Conservation (phyloP, 2,329 filamentous ascomycete species). For the Neofusicoccum laricinum region DNA sequence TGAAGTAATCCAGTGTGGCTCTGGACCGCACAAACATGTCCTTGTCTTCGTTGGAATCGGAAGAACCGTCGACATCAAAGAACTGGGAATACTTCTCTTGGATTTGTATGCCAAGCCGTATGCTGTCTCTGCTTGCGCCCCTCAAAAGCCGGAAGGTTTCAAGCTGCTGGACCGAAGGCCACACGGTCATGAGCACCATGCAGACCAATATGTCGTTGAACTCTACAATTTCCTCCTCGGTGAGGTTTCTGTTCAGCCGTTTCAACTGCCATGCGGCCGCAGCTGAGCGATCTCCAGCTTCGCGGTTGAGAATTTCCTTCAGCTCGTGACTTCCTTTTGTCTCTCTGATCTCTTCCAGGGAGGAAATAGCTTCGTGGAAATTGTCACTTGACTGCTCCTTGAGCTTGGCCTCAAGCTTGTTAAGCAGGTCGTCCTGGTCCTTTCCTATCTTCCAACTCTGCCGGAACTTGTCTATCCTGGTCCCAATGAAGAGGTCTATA, state of each 20-base stretch:
- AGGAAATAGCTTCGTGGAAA: background rate
- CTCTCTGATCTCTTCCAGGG: background rate
- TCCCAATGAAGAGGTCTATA: background rate
- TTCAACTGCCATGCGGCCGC: background rate
- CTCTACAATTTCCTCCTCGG: background rate
- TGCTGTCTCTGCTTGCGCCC: no score
- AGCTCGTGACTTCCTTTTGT: background rate
- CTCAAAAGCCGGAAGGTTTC: no score
- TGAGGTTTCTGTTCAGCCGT: background rate
- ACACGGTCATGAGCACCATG: background rate
- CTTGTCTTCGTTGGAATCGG: no score
- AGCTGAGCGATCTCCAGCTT: background rate
- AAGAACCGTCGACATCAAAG: no score
- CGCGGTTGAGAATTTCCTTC: background rate
- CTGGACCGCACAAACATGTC: no score
- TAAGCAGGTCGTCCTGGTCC: background rate
- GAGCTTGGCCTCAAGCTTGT: background rate
- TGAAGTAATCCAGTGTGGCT: no score
- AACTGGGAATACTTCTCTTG: no score
- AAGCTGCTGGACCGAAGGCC: no score
- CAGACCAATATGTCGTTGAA: background rate
- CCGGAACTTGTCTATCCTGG: no score
- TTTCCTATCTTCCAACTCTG: background rate
- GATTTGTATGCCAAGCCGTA: no score
- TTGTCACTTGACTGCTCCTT: background rate